These are phyloP conservation scores for Papiliotrema nemorosa DNA, from an alignment of 1,284 basidiomycete genomes.

Conservation along the genomic window DNA sequence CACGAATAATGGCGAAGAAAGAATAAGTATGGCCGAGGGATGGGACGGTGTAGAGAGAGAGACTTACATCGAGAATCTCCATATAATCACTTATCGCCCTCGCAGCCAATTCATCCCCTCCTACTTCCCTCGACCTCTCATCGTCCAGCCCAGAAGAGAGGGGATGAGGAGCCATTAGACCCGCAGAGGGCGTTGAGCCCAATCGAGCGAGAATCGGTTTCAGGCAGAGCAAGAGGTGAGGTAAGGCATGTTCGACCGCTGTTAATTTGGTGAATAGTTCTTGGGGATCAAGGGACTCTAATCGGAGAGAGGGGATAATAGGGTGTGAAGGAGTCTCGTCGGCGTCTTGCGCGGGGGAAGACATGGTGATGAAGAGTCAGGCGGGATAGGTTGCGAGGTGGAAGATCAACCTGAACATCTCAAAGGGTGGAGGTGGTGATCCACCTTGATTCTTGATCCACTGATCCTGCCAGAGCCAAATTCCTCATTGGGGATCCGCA, in stretches of 20 bases:
- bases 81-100: constrained; percentile 28
- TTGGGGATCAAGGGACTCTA: constrained; percentile 37
- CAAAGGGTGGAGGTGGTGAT: too few relatives aligned
- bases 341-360: not conserved
- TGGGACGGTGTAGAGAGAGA: not conserved
- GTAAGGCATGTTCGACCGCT: constrained; percentile 42
- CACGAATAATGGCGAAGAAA: not conserved
- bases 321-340: not conserved
- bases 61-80: constrained; percentile 39
- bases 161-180: too few relatives aligned
- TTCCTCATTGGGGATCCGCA: too few relatives aligned
- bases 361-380: not conserved
- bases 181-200: not conserved
- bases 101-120: constrained; percentile 28
- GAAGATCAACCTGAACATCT: too few relatives aligned
- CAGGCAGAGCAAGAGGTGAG: constrained; percentile 30
- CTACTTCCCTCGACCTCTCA: not conserved
- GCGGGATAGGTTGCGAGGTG: too few relatives aligned
- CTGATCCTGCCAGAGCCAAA: too few relatives aligned
- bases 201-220: constrained; percentile 37
- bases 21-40: not conserved
- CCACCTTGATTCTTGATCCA: too few relatives aligned
- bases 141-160: not conserved
- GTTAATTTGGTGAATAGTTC: constrained; percentile 36
- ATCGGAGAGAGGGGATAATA: constrained; percentile 26